Evolutionary conservation across 306 rosid genomes (phyloP).

Genomic region (Fragaria nilgerrensis): DNA sequence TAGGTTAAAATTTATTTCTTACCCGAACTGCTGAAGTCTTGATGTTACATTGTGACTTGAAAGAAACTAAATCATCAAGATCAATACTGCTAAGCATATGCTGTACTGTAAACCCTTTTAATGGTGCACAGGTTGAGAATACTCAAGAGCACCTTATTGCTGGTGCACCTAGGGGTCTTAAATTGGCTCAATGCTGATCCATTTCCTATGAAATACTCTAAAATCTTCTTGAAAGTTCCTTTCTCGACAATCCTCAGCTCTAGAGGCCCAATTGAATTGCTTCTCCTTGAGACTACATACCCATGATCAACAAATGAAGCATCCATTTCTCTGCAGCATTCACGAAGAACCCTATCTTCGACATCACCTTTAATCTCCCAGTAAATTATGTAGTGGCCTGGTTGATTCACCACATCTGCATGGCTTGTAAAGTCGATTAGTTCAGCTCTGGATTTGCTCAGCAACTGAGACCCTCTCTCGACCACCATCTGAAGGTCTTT

Average conservation of each 20-base stretch:
- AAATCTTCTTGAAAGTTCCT: conserved; percentile 72
- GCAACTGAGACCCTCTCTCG: conserved; percentile 55
- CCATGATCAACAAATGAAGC: conserved; percentile 72
- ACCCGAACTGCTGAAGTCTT: neutral
- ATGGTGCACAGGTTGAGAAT: conserved; percentile 52
- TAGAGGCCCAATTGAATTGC: conserved; percentile 69
- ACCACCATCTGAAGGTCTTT: conserved; percentile 86
- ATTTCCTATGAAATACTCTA: conserved; percentile 60
- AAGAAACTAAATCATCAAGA: neutral
- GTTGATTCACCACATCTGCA: conserved; percentile 45
- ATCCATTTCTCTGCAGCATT: conserved; percentile 80
- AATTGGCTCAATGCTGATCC: conserved; percentile 82
- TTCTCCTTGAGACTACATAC: conserved; percentile 72
- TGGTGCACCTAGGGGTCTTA: conserved; percentile 93
- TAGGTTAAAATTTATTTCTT: neutral
- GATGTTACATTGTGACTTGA: conserved; percentile 3
- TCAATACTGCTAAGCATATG: conserved; percentile 31
- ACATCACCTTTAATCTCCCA: conserved; percentile 88
- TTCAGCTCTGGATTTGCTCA: conserved; percentile 49
- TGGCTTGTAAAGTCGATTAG: conserved; percentile 81
- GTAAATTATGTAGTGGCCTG: conserved; percentile 73
- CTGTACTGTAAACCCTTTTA: conserved; percentile 52
- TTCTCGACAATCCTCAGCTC: conserved; percentile 66
- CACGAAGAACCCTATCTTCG: conserved; percentile 41
- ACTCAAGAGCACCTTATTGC: conserved; percentile 39